Base-by-base conservation (phyloP, 2,329 filamentous ascomycete species). In the Trichoderma citrinoviride region DNA sequence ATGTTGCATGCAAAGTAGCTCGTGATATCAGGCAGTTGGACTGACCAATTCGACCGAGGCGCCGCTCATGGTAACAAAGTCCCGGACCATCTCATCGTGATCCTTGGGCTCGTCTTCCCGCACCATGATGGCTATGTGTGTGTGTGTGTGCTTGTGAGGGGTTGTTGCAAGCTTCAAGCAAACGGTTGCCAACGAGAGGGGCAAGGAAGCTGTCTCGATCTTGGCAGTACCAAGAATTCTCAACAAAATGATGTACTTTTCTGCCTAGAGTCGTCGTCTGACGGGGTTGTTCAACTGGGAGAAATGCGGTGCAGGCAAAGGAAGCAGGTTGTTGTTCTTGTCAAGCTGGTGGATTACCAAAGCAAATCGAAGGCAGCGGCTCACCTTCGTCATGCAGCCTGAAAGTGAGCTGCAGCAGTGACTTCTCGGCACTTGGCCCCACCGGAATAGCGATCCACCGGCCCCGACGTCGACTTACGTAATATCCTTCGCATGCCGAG, bases 401-500 rank as follows among this genome's bases (percentile, higher is more conserved):
- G 54, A 52, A 14, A 37, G 33, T 37, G 37, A 64, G 61, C 61
- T 53, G 60, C 37, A 14, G 50, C n/a, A 43, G 7, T 17, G 43
- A 46, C 25, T 61, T 65, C 41, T 29, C 46, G 60, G 52, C 54
- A 47, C 43, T 64, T 64, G 58, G 69, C 71, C 71, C 70, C 71
- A 70, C 72, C 71, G 71, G 72, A 73, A 72, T 67, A 74, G 69
- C 29, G 67, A 73, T 73, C 71, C 65, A 70, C 73, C 71, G 70
- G 70, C 52, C 61, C 68, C 73, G 69, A 65, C 17, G 8, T 8
- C 29, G 19, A 0, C 41, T 61, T 67, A 66, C 43, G 50, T 67
- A 64, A 66, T 50, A n/a, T 2, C 66, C 68, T 68, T 66, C 67
- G 63, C 21, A 43, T 41, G 52, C 61, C 53, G 53, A 57, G 61